Base-by-base conservation (phyloP, 2,329 filamentous ascomycete genomes). In the Mariannaea elegans region DNA sequence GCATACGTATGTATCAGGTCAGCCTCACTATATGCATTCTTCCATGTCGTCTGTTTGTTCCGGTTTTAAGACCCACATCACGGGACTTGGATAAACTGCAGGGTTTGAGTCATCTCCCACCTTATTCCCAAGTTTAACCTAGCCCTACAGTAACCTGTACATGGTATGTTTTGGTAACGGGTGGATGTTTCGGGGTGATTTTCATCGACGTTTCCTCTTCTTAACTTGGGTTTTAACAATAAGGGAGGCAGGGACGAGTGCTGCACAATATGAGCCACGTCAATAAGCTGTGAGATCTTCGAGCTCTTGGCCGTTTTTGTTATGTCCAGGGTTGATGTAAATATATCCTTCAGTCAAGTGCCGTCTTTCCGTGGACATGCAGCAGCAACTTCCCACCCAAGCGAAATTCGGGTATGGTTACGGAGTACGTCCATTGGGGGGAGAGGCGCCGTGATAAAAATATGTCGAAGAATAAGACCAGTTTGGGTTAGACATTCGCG, bases 381-480 rank as follows among this genome's bases (percentile, higher is more conserved):
- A 47, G 42, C 49, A n/a, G 14, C 2, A 13, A 27, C 24, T 27
- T 27, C 24, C 24, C 24, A 9, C 24, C 39, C 16, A 39, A 19
- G 13, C 23, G 21, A 44, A 19, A 21, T 27, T 19, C 21, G 34
- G 19, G 44, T 32, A 49, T 32, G 29, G 48, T 47, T 41, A 31
- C 27, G 12, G 27, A n/a, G n/a, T n/a, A 32, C 32, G 8, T 52
- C 36, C 21, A 46, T 21, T 21, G n/a, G n/a, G n/a, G n/a, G n/a
- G n/a, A n/a, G n/a, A n/a, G n/a, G n/a, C n/a, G n/a, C n/a, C n/a
- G n/a, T n/a, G n/a, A n/a, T n/a, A n/a, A n/a, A n/a, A n/a, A 24
- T 27, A 36, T 14, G 12, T 34, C 47, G 61, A 62, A 63, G 41
- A 55, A 56, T 63, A 27, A 27, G 38, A 45, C 61, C 47, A 14